Percentiles rank a stretch among this genome's conserved stretches.
phyloP scores from a whole-genome alignment of 2,329 filamentous ascomycete species.

The Talaromyces sp. region DNA sequence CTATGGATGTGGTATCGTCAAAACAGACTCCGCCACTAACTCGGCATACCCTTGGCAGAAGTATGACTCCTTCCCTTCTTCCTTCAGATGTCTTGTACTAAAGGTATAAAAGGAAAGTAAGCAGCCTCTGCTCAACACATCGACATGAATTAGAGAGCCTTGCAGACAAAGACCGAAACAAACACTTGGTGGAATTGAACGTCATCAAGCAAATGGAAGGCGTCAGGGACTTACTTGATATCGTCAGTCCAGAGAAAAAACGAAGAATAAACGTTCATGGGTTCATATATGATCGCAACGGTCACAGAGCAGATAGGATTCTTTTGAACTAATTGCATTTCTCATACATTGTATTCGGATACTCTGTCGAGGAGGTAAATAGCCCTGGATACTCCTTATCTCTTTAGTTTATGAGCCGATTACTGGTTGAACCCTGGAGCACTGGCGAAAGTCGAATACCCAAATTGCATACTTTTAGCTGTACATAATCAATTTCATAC shows the following conservation, averaged over 20 bases:
- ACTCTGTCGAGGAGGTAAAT: background rate
- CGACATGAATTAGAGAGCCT: constrained; percentile 10
- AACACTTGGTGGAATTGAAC: constrained; percentile 8
- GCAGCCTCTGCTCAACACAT: constrained; percentile 1
- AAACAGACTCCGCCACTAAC: background rate
- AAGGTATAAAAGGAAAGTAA: constrained; percentile 6
- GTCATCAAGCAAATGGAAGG: constrained; percentile 14
- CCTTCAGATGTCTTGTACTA: background rate
- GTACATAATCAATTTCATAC: background rate
- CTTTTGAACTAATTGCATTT: background rate
- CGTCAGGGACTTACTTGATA: constrained; percentile 3
- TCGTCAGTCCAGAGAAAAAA: constrained; percentile 1
- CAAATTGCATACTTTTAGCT: background rate
- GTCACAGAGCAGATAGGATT: constrained; percentile 10
- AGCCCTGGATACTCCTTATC: background rate
- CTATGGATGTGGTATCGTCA: constrained; percentile 13
- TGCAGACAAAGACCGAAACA: constrained; percentile 3
- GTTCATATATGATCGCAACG: constrained; percentile 10
- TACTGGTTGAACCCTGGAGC: background rate
- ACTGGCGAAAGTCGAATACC: constrained; percentile 3
- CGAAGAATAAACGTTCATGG: constrained; percentile 10
- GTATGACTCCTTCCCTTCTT: background rate
- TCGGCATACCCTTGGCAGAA: constrained; percentile 14
- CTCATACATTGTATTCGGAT: background rate
- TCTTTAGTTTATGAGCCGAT: background rate